phyloP scores from a whole-genome alignment of 352 stramenopile genomes.

The Pythium aquatile region DNA sequence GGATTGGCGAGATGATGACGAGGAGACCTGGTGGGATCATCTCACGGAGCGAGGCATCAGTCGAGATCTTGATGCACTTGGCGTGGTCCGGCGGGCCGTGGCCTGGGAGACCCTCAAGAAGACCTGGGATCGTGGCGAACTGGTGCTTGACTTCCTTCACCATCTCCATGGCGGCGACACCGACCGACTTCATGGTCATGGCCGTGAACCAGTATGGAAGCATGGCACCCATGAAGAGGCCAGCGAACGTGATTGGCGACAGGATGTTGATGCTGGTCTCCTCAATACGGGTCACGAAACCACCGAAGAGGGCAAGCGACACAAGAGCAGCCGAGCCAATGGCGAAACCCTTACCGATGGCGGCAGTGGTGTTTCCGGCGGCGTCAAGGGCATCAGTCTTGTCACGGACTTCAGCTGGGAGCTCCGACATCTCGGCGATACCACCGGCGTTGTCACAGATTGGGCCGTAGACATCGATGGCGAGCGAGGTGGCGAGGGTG shows the following conservation, averaged over 20 bases:
- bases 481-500: constrained; percentile 97
- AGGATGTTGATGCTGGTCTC: constrained; percentile 97
- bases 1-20: constrained; percentile 98
- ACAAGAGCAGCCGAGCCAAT: constrained; percentile 99
- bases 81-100: constrained; percentile 86
- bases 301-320: constrained; percentile 97
- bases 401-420: constrained; percentile 95
- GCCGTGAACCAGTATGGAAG: constrained; percentile 99
- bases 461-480: constrained; percentile 99
- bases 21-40: constrained; percentile 98
- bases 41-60: constrained; percentile 97
- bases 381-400: constrained; percentile 99
- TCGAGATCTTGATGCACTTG: constrained; percentile 99
- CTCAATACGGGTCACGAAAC: constrained; percentile 97
- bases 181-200: constrained; percentile 99
- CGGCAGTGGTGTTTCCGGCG: constrained; percentile 99
- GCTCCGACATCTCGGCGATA: constrained; percentile 99
- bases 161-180: constrained; percentile 98
- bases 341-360: constrained; percentile 99
- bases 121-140: constrained; percentile 98
- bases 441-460: constrained; percentile 99
- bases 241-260: constrained; percentile 97
- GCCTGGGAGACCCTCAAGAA: constrained; percentile 92
- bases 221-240: constrained; percentile 99
- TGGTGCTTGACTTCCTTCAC: constrained; percentile 99